Evolutionary conservation across 257 asterid species (phyloP), one percentile per base, ranked within the genome.

Genomic region (Galeopsis tetrahit): DNA sequence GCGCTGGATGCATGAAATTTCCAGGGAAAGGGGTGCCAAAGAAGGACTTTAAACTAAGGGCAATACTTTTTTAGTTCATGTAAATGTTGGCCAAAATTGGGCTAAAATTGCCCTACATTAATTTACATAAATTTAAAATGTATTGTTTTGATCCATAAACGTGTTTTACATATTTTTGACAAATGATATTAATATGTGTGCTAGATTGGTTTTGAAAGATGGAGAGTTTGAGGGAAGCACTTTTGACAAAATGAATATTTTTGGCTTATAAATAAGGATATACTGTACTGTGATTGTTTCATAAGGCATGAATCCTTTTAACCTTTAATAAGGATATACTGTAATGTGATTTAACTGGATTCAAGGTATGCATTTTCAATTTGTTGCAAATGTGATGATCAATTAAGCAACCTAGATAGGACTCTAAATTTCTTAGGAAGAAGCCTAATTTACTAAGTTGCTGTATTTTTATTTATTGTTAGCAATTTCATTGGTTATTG

Each of bases 301-400:
- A 21, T 17, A 53, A 52, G 58, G 31, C 31, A 17, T 10, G 15
- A n/a, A 15, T 52, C 58, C 6, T 52, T 14, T 7, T 52, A 52
- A 55, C 13, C 2, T 38, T 17, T 34, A 14, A 14, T 10, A 6
- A 36, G 8, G 33, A 36, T n/a, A n/a, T n/a, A n/a, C n/a, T n/a
- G n/a, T n/a, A n/a, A n/a, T n/a, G n/a, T n/a, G 96, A 91, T 84
- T 76, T 91, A 79, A 80, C 96, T 2, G 84, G 77, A 72, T 91
- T 91, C 86, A 89, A 89, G 97, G 97, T 91, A 84, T 13, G 42
- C 49, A 32, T 33, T 51, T 35, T 46, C 62, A 51, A 10, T 67
- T 14, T 55, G 2, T 60, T 59, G 39, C 1, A 6, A 4, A n/a
- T 34, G 6, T 34, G 10, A 11, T 59, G 15, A 33, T 33, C 10